Evolutionary conservation across 306 rosid genomes (phyloP).

Genomic region (Luffa acutangula): DNA sequence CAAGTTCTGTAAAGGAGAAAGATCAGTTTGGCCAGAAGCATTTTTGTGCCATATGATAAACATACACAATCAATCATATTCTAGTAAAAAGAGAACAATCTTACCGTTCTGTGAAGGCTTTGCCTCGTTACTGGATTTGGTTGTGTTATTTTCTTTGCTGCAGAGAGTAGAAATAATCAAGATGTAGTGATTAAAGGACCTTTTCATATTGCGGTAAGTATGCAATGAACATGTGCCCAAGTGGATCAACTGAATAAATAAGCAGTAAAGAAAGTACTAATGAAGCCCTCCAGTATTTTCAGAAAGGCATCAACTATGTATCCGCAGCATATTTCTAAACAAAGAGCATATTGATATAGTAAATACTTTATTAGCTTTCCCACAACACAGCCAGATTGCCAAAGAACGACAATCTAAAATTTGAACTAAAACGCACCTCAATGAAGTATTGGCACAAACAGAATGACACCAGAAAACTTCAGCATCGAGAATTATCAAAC

Average conservation of each 20-base stretch:
- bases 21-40: not conserved
- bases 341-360: not conserved
- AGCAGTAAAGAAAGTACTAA: not conserved
- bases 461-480: not conserved
- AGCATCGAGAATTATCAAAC: not conserved
- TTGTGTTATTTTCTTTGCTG: slow-evolving; percentile 58
- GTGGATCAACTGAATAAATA: not conserved
- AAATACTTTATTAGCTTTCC: not conserved
- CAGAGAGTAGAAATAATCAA: slow-evolving; percentile 15
- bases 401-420: not conserved
- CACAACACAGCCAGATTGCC: not conserved
- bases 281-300: not conserved
- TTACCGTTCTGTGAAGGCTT: slow-evolving; percentile 77
- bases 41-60: not conserved
- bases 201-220: not conserved
- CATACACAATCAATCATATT: not conserved
- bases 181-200: not conserved
- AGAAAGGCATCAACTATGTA: not conserved
- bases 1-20: slow-evolving; percentile 38
- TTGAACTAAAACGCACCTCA: not conserved
- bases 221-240: not conserved
- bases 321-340: not conserved
- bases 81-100: not conserved
- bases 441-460: not conserved
- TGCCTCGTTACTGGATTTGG: slow-evolving; percentile 47